Percentiles rank a stretch among this genome's conserved stretches.
These are phyloP conservation scores for Psidium guajava DNA, from an alignment of 345 rosid genomes.

Conservation along the genomic window DNA sequence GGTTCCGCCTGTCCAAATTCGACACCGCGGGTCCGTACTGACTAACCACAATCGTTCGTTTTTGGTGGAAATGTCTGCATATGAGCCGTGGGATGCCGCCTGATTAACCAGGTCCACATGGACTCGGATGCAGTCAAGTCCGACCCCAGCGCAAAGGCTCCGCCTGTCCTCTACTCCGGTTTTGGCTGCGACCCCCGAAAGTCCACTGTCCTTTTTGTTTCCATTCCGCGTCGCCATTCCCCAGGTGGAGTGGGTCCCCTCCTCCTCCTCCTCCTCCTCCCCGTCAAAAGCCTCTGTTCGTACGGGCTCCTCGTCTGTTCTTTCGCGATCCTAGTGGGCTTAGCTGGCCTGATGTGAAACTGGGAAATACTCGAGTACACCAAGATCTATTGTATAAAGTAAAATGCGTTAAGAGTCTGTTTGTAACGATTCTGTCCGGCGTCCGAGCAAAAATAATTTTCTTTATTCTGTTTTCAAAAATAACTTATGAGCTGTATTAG, in stretches of 20 bases:
- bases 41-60: background rate
- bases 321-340: background rate
- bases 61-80: background rate
- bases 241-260: background rate
- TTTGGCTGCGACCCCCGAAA: slow-evolving; percentile 21
- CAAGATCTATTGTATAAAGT: background rate
- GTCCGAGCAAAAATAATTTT: no score
- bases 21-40: background rate
- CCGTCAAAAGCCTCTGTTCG: background rate
- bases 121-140: background rate
- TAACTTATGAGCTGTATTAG: no score
- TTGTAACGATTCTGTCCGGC: no score
- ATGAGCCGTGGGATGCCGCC: background rate
- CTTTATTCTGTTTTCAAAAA: no score
- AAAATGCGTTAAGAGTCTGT: background rate
- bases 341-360: background rate
- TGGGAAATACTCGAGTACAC: background rate
- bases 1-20: fast-evolving
- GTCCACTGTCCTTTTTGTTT: slow-evolving; percentile 40
- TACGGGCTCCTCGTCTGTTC: background rate
- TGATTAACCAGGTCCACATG: background rate
- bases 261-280: no score
- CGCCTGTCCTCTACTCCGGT: slow-evolving; percentile 24
- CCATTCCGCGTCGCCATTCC: background rate
- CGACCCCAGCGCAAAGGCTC: slow-evolving; percentile 33